phyloP scores from a whole-genome alignment of 345 rosid species.

The Eucalyptus tenuipes region DNA sequence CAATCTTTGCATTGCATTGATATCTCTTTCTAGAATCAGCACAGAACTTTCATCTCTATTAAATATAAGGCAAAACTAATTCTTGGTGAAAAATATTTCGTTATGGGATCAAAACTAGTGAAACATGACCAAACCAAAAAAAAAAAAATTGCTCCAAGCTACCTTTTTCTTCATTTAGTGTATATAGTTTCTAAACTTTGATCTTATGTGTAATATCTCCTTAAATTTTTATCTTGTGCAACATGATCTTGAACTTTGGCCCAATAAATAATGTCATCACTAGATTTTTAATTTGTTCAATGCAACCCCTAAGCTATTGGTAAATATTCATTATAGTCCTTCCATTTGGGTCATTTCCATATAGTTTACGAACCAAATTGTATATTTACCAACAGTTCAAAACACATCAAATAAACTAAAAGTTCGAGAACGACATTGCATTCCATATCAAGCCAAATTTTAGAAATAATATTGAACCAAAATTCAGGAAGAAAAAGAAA shows the following conservation, averaged over 20 bases:
- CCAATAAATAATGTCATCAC: too few relatives aligned
- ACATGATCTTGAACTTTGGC: rapidly evolving
- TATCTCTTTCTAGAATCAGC: too few relatives aligned
- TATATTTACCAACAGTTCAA: rapidly evolving
- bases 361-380: rapidly evolving
- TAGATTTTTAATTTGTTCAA: too few relatives aligned
- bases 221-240: too few relatives aligned
- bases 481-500: background rate
- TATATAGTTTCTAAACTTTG: background rate
- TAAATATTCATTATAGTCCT: rapidly evolving
- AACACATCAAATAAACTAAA: background rate
- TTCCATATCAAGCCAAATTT: too few relatives aligned
- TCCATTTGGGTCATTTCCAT: rapidly evolving
- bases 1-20: too few relatives aligned
- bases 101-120: rapidly evolving
- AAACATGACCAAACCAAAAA: too few relatives aligned
- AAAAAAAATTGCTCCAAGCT: too few relatives aligned
- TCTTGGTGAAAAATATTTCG: rapidly evolving
- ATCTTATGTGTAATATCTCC: background rate
- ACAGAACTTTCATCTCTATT: too few relatives aligned
- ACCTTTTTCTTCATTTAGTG: too few relatives aligned
- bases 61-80: too few relatives aligned
- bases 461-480: background rate
- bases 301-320: rapidly evolving
- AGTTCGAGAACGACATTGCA: rapidly evolving